These are phyloP conservation scores for Vigna nakashimae DNA, from an alignment of 306 rosid species.

Conservation along the genomic window DNA sequence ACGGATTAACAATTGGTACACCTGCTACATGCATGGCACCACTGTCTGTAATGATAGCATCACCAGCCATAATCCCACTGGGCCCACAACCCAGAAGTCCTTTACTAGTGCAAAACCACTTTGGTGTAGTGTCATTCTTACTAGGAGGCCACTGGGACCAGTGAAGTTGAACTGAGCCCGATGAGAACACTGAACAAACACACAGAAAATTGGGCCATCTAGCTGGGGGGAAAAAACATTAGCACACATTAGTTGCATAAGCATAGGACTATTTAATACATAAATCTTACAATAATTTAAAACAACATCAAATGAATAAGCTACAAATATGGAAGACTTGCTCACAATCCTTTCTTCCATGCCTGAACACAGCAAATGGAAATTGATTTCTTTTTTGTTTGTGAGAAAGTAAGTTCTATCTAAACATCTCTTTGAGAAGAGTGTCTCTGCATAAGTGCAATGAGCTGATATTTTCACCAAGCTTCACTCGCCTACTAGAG, in stretches of 20 bases:
- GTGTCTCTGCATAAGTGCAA: not conserved
- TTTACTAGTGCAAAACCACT: conserved; percentile 97
- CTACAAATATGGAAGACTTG: conserved; percentile 9
- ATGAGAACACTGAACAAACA: conserved; percentile 94
- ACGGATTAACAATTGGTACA: conserved; percentile 96
- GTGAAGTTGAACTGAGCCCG: conserved; percentile 97
- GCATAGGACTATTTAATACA: conserved; percentile 18
- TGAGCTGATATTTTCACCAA: not conserved
- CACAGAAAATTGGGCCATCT: conserved; percentile 98
- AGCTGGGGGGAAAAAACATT: conserved; percentile 65
- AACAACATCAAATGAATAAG: conserved; percentile 4
- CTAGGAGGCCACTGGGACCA: conserved; percentile 98
- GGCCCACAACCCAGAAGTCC: conserved; percentile 99
- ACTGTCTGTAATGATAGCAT: conserved; percentile 93
- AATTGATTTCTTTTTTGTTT: not conserved
- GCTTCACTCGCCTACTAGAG: not conserved
- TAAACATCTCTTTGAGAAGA: not conserved
- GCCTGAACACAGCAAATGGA: not conserved
- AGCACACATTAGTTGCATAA: conserved; percentile 47
- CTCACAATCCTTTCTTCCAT: not conserved
- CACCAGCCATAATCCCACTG: conserved; percentile 99
- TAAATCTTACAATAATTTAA: not conserved
- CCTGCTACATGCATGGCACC: conserved; percentile 99
- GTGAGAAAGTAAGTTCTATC: not conserved
- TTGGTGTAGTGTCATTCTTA: conserved; percentile 69